phyloP scores from a whole-genome alignment of 1,139 yeast genomes.

The Suhomyces terraborum region DNA sequence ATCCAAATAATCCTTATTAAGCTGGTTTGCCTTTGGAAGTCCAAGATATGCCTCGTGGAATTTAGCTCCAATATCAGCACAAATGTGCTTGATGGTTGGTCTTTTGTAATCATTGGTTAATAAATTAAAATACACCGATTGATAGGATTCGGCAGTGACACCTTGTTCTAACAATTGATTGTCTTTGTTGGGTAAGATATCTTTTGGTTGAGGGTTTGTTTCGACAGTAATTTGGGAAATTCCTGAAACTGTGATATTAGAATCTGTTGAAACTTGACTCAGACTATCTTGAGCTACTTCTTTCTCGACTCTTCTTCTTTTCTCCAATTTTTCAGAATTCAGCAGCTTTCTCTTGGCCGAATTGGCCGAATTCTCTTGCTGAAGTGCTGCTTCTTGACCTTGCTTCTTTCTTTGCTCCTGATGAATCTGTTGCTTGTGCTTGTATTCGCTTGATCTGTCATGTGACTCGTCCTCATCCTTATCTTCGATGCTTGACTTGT shows the following conservation, averaged over 20 bases:
- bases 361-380: not conserved
- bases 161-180: constrained; percentile 46
- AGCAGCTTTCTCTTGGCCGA: constrained; percentile 32
- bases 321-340: constrained; percentile 30
- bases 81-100: constrained; percentile 30
- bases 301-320: constrained; percentile 24
- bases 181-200: constrained; percentile 38
- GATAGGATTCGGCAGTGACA: constrained; percentile 49
- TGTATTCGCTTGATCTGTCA: constrained; percentile 7
- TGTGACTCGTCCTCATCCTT: constrained; percentile 7
- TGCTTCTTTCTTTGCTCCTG: constrained; percentile 13
- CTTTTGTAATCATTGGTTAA: constrained; percentile 52
- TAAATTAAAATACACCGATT: constrained; percentile 52
- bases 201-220: constrained; percentile 7
- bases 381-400: constrained; percentile 11
- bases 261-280: not conserved
- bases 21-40: constrained; percentile 19
- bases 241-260: not conserved
- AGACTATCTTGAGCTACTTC: not conserved
- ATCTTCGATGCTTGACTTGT: constrained; percentile 12
- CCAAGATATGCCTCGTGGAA: constrained; percentile 19
- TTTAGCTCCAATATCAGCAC: constrained; percentile 26
- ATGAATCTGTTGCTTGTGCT: constrained; percentile 12
- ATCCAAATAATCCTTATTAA: constrained; percentile 13
- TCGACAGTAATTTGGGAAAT: not conserved